A percentile compares a stretch with the other conserved stretches of the same genome.
Evolutionary conservation across 495 filamentous ascomycete species (phyloP).

Genomic region (Xylaria telfairii): DNA sequence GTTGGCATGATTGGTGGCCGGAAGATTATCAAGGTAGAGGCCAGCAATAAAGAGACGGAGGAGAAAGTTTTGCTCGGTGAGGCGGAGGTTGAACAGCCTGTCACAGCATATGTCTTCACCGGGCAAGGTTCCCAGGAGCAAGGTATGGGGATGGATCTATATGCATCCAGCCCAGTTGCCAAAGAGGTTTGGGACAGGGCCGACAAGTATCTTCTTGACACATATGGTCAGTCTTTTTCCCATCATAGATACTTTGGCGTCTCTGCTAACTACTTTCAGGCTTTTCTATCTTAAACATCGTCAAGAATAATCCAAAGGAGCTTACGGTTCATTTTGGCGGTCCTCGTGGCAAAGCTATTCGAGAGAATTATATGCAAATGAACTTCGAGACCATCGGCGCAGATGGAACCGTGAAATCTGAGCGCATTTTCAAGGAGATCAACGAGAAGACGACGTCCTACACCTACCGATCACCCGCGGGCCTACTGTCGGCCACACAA

Average conservation of each 20-base stretch:
- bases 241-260: neutral
- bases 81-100: slow-evolving; percentile 98
- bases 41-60: slow-evolving; percentile 88
- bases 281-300: slow-evolving; percentile 96
- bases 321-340: slow-evolving; percentile 98
- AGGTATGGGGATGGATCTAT: slow-evolving; percentile 99
- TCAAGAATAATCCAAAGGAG: slow-evolving; percentile 99
- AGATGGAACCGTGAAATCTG: slow-evolving; percentile 92
- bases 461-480: slow-evolving; percentile 94
- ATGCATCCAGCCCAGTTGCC: slow-evolving; percentile 87
- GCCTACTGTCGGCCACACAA: slow-evolving; percentile 95
- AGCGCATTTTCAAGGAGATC: slow-evolving; percentile 99
- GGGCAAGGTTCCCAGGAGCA: slow-evolving; percentile 98
- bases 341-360: slow-evolving; percentile 93
- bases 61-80: slow-evolving; percentile 95
- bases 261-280: slow-evolving; percentile 61
- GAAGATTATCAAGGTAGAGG: slow-evolving; percentile 99
- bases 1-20: slow-evolving; percentile 97
- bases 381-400: slow-evolving; percentile 94
- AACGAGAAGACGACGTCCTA: slow-evolving; percentile 90
- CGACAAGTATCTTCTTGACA: slow-evolving; percentile 97
- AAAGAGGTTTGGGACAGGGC: slow-evolving; percentile 98
- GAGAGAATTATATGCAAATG: slow-evolving; percentile 99
- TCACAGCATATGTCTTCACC: slow-evolving; percentile 96
- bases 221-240: slow-evolving; percentile 75